These are phyloP conservation scores for Thraustotheca clavata DNA, from an alignment of 352 stramenopile species.

Conservation along the genomic window DNA sequence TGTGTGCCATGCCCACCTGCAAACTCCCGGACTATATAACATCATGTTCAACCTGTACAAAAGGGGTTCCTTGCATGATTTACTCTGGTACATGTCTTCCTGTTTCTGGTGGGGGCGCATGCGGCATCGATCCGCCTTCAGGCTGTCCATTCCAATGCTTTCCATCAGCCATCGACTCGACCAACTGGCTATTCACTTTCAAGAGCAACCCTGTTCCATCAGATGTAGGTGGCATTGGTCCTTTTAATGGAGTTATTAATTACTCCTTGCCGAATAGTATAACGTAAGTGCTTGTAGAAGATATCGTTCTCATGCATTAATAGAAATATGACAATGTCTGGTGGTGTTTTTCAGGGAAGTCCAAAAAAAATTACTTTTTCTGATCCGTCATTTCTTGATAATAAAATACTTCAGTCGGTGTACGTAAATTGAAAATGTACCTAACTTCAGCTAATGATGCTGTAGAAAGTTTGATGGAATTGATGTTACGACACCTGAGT, in stretches of 20 bases:
- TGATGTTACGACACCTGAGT: too few species aligned
- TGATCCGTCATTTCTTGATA: neutral
- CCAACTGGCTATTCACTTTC: neutral
- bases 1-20: too few species aligned
- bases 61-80: neutral
- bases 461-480: too few species aligned
- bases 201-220: neutral
- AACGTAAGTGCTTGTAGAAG: too few species aligned
- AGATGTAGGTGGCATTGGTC: neutral
- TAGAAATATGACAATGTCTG: neutral
- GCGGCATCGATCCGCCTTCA: neutral
- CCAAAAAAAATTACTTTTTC: too few species aligned
- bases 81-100: neutral
- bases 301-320: neutral
- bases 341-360: too few species aligned
- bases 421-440: too few species aligned
- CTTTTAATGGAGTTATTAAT: neutral
- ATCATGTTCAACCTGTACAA: neutral
- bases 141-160: conserved; percentile 1
- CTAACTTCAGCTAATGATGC: too few species aligned
- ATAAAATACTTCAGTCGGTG: neutral
- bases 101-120: neutral
- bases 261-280: neutral
- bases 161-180: neutral
- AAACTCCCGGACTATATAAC: neutral